Evolutionary conservation across 768 basidiomycete genomes (phyloP).

Genomic region (Phanerochaete sordida): DNA sequence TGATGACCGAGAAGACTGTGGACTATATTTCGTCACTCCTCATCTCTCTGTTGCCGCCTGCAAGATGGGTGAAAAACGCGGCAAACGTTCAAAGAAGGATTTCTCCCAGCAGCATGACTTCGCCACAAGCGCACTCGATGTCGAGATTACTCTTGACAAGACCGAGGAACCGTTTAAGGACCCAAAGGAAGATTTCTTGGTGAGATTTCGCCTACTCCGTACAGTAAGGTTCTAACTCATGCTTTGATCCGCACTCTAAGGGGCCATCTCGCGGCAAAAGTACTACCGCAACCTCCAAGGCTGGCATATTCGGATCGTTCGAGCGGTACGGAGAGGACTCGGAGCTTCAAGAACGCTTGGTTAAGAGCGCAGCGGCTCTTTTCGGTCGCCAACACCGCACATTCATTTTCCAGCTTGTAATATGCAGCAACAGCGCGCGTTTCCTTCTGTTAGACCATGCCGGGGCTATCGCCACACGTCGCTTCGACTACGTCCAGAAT

Average conservation of each 20-base stretch:
- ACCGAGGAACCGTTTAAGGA: neutral
- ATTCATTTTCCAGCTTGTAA: constrained; percentile 25
- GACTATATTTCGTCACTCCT: no score
- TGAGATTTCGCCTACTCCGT: no score
- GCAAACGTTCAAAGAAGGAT: no score
- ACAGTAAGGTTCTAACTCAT: no score
- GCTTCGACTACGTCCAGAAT: constrained; percentile 21
- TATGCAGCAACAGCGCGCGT: constrained; percentile 24
- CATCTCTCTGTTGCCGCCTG: no score
- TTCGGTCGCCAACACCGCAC: constrained; percentile 3
- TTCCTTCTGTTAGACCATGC: constrained; percentile 34
- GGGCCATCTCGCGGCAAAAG: no score
- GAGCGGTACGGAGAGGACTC: neutral
- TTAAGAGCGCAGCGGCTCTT: neutral
- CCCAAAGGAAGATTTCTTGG: no score
- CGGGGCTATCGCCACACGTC: constrained; percentile 25
- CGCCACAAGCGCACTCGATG: neutral
- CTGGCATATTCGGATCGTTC: no score
- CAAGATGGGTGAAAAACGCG: no score
- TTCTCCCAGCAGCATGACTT: neutral
- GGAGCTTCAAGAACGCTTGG: neutral
- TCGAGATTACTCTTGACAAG: neutral
- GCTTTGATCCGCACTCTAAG: no score
- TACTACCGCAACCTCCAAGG: no score
- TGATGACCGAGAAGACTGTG: no score